A percentile compares a stretch with the other conserved stretches of the same genome.
Evolutionary conservation across 441 rosid genomes (phyloP).

Genomic region (Melastoma candidum): DNA sequence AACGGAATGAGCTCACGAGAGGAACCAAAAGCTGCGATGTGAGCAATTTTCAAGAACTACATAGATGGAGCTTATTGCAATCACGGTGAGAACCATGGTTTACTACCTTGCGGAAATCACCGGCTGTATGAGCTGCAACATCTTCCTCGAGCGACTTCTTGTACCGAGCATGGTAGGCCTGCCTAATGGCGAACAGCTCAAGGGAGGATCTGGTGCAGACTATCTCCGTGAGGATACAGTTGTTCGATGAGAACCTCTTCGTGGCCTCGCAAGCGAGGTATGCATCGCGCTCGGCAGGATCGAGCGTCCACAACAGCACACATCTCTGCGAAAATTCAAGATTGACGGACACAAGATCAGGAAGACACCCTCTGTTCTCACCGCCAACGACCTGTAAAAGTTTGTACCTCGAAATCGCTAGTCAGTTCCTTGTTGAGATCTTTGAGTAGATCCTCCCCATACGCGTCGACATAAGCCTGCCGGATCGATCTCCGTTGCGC

Average conservation of each 20-base stretch:
- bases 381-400: background rate
- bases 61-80: too few species aligned
- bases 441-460: slow-evolving; percentile 79
- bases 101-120: slow-evolving; percentile 73
- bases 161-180: slow-evolving; percentile 75
- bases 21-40: slow-evolving; percentile 62
- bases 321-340: slow-evolving; percentile 28
- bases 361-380: too few species aligned
- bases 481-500: slow-evolving; percentile 59
- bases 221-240: slow-evolving; percentile 78
- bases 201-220: slow-evolving; percentile 72
- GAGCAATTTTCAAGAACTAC: background rate
- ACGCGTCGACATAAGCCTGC: slow-evolving; percentile 47
- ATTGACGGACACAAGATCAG: too few species aligned
- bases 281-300: slow-evolving; percentile 73
- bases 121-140: slow-evolving; percentile 63
- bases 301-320: slow-evolving; percentile 62
- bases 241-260: slow-evolving; percentile 76
- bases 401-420: slow-evolving; percentile 63
- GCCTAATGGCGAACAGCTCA: slow-evolving; percentile 53
- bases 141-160: slow-evolving; percentile 94
- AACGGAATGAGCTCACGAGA: slow-evolving; percentile 66
- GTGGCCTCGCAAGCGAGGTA: slow-evolving; percentile 66
- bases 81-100: too few species aligned
- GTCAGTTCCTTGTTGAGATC: slow-evolving; percentile 68